A percentile compares a stretch with the other conserved stretches of the same genome.
Conservation (phyloP, 768 basidiomycete genomes). For the Nevesoporus exiguus region DNA sequence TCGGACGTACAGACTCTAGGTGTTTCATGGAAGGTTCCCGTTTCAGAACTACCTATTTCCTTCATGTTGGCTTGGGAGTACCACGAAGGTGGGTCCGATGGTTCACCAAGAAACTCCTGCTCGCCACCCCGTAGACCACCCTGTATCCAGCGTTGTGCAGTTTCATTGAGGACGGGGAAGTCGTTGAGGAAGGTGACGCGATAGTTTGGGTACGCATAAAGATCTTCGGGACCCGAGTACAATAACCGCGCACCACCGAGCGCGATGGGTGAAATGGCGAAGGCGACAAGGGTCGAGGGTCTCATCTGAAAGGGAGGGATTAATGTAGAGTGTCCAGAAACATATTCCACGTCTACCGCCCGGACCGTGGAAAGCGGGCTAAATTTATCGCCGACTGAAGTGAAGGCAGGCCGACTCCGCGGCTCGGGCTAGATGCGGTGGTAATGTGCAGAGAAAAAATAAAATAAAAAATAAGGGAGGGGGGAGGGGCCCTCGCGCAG, state of each 20-base stretch:
- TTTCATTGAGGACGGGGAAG: slow-evolving; percentile 68
- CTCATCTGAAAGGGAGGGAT: slow-evolving; percentile 13
- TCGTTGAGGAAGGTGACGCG: slow-evolving; percentile 75
- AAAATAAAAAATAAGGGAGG: background rate
- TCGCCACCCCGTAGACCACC: slow-evolving; percentile 74
- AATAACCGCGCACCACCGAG: slow-evolving; percentile 36
- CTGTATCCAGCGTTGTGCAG: slow-evolving; percentile 70
- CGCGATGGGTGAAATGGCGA: slow-evolving; percentile 16
- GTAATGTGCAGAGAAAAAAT: background rate
- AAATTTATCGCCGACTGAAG: slow-evolving; percentile 36
- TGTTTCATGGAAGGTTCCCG: slow-evolving; percentile 25
- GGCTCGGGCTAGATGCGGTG: slow-evolving; percentile 13
- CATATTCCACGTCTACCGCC: slow-evolving; percentile 10
- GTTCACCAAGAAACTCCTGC: slow-evolving; percentile 70
- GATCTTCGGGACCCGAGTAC: slow-evolving; percentile 76
- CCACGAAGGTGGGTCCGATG: slow-evolving; percentile 44
- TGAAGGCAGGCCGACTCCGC: slow-evolving; percentile 26
- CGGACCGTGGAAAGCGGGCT: slow-evolving; percentile 19
- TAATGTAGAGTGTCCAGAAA: background rate
- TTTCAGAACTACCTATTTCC: slow-evolving; percentile 58
- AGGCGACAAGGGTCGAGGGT: slow-evolving; percentile 12
- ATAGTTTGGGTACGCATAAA: slow-evolving; percentile 79
- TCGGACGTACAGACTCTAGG: slow-evolving; percentile 39
- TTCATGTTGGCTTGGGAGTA: slow-evolving; percentile 41
- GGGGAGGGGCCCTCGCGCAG: background rate